Percentiles rank a stretch among this genome's conserved stretches.
Evolutionary conservation across 331 rosid genomes (phyloP).

Genomic region (Stylosanthes scabra): DNA sequence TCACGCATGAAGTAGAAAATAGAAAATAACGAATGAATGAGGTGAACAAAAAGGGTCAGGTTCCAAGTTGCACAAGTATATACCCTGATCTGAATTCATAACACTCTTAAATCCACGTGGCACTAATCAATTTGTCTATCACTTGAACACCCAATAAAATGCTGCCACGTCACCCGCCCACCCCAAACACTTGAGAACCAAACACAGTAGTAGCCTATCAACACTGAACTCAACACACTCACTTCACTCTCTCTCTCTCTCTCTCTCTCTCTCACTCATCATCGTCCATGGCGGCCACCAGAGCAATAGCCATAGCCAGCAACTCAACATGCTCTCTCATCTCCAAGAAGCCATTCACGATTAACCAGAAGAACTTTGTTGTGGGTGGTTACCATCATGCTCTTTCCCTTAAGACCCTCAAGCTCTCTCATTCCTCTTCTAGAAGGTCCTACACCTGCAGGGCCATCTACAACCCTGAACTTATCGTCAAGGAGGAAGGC

Average conservation of each 20-base stretch:
- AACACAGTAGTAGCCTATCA: constrained; percentile 19
- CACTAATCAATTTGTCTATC: not conserved
- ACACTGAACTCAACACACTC: not conserved
- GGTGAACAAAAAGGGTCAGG: not conserved
- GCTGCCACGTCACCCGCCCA: not conserved
- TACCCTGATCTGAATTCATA: not conserved
- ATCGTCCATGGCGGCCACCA: constrained; percentile 79
- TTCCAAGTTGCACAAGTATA: not conserved
- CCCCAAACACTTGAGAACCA: not conserved
- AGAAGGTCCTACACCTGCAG: constrained; percentile 64
- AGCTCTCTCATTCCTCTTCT: constrained; percentile 41
- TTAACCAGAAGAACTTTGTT: constrained; percentile 47
- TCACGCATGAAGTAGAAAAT: constrained; percentile 37
- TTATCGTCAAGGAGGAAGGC: constrained; percentile 79
- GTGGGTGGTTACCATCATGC: not conserved
- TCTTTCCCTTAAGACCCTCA: constrained; percentile 45
- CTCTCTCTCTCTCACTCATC: not conserved
- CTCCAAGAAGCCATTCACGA: constrained; percentile 38
- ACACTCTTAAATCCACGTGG: not conserved
- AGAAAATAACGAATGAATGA: not conserved
- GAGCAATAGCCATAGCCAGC: constrained; percentile 78
- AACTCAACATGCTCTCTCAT: constrained; percentile 55
- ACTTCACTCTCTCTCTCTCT: not conserved
- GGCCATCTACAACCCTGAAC: constrained; percentile 85
- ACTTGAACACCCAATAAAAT: not conserved